A percentile compares a stretch with the other conserved stretches of the same genome.
Conservation (phyloP, 352 stramenopile genomes). For the Globisporangium radiosum region DNA sequence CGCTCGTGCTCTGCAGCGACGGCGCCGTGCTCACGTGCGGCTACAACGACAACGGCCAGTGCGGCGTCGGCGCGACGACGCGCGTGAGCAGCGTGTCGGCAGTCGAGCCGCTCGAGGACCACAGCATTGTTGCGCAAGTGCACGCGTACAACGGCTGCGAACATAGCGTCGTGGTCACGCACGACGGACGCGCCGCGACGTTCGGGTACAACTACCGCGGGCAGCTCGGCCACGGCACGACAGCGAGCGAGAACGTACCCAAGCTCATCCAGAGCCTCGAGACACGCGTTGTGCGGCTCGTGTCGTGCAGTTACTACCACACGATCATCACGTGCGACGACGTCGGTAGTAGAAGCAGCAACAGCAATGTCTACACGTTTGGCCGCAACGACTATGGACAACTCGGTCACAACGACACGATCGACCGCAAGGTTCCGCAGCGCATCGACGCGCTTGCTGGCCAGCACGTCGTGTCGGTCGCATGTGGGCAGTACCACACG, state of each 20-base stretch:
- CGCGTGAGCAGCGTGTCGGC: constrained; percentile 70
- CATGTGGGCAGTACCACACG: constrained; percentile 91
- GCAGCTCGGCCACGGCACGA: constrained; percentile 89
- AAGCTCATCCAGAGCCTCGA: constrained; percentile 76
- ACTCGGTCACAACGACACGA: constrained; percentile 83
- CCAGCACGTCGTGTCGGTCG: constrained; percentile 63
- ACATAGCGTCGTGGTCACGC: constrained; percentile 81
- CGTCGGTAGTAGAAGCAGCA: constrained; percentile 12
- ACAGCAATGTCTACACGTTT: constrained; percentile 73
- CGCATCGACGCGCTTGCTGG: constrained; percentile 51
- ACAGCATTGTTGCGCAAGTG: constrained; percentile 54
- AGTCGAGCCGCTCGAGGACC: constrained; percentile 50
- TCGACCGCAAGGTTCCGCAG: constrained; percentile 85
- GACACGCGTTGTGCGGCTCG: constrained; percentile 50
- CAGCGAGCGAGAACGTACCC: constrained; percentile 76
- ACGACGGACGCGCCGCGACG: constrained; percentile 69
- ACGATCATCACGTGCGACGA: constrained; percentile 75
- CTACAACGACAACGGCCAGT: constrained; percentile 95
- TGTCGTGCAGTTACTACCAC: constrained; percentile 93
- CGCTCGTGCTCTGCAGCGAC: constrained; percentile 65
- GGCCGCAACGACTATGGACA: constrained; percentile 92
- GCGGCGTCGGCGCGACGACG: constrained; percentile 80
- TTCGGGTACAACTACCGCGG: constrained; percentile 93
- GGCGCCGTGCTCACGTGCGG: constrained; percentile 84
- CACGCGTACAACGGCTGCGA: constrained; percentile 93